Base-by-base conservation (phyloP, 495 filamentous ascomycete genomes). In the Hypoxylon trugodes region DNA sequence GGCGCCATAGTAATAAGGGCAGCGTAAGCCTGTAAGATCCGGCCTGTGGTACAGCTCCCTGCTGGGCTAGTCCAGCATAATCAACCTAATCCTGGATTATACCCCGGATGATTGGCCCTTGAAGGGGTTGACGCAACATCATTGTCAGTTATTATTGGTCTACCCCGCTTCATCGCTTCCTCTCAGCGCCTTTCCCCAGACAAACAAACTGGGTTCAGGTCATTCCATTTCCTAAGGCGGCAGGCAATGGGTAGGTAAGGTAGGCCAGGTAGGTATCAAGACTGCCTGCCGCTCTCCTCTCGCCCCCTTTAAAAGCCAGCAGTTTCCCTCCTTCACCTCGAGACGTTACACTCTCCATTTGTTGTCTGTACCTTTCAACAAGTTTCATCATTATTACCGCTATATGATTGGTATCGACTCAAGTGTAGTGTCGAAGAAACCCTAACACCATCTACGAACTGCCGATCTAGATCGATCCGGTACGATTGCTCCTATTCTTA, bases 121-220 rank as follows among this genome's bases (percentile, higher is more conserved):
- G 15, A 30, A 26, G 36, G 28, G 15, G 2, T 47, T 50, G 51
- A 66, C 57, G 51, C 64, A 53, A 42, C 41, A 40, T 10, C 38
- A 52, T 54, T 22, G 40, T 33, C 33, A 36, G 13, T 42, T 67
- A 6, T 58, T 42, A 67, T 67, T 67, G 52, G 58, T 37, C 42
- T 61, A 67, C 64, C 64, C 64, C 64, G 64, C 64, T 67, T 59
- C 64, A 41, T 58, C 64, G 64, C 64, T 67, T 59, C 64, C 48
- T 58, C 52, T 56, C 42, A 36, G 9, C 15, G 53, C 49, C 41
- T n/a, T 66, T 55, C 49, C 41, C 59, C 45, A 65, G 61, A 65
- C 13, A 33, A 42, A 5, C 12, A 22, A 18, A 28, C 18, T 41
- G 32, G 32, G 10, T 16, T 49, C 21, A 37, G 46, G 40, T 26